Conservation (phyloP, 257 asterid species). For the Oldenlandia corymbosa region DNA sequence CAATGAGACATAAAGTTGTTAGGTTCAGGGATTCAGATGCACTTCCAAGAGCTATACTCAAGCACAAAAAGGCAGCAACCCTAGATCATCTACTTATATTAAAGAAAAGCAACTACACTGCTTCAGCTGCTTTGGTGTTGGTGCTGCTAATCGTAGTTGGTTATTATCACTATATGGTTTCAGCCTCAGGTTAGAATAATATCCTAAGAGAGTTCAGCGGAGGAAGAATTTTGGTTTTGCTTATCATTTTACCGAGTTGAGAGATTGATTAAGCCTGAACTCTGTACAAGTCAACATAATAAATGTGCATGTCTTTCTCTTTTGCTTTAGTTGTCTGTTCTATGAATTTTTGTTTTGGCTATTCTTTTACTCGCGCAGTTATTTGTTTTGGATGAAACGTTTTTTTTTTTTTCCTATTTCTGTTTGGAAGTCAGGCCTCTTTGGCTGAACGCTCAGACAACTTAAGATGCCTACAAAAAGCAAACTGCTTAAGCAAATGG, state of each 20-base stretch:
- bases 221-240: conserved; percentile 19
- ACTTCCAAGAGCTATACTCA: conserved; percentile 63
- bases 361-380: no score
- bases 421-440: no score
- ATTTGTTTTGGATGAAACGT: not conserved
- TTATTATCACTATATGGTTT: conserved; percentile 39
- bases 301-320: not conserved
- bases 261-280: conserved; percentile 11
- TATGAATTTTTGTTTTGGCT: conserved; percentile 7
- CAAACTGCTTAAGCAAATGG: no score
- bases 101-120: no score
- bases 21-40: conserved; percentile 53
- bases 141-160: conserved; percentile 42
- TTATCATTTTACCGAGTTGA: no score
- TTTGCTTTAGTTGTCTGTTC: not conserved
- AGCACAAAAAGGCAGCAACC: conserved; percentile 71
- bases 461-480: no score
- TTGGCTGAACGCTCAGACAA: no score
- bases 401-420: no score
- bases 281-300: conserved; percentile 20
- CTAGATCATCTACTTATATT: no score
- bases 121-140: conserved; percentile 46
- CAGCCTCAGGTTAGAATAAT: conserved; percentile 13
- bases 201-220: conserved; percentile 6
- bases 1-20: conserved; percentile 35